Evolutionary conservation across 768 basidiomycete genomes (phyloP), one percentile per base, ranked within the genome.

Genomic region (Russula brevipes): DNA sequence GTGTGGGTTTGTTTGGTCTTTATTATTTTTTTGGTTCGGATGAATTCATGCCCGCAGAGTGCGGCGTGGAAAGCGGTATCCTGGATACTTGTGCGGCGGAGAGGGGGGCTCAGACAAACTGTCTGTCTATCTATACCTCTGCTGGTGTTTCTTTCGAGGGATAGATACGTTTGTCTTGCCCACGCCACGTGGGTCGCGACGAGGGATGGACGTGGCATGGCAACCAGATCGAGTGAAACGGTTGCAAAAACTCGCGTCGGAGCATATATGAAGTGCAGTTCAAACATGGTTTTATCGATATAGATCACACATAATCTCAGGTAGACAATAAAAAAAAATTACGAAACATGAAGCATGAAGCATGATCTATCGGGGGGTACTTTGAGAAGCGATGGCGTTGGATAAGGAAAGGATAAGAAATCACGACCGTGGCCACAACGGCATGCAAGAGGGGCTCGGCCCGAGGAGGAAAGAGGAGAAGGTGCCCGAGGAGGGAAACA

Each of bases 141-240:
- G 24, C 24, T 24, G 24, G 24, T 24, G 24, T 24, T 24, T 24
- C 24, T 24, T 24, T 39, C 38, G 38, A 39, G 38, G 14, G 30
- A 2, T 0, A 52, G 14, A 39, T 24, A 11, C 17, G 54, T 24
- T 24, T 24, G 24, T 24, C 24, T 24, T 24, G 24, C 24, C 24
- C 24, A 24, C 24, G 24, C 24, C 52, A 60, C 53, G 58, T 54
- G 58, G 24, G 63, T 53, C 14, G 44, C 41, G 55, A 62, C 35
- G 33, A 57, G 46, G 24, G 24, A 24, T 24, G 54, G 16, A 46
- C 30, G 31, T 46, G 36, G 63, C 63, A 55, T 64, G 5, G 63
- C 63, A 64, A 64, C 63, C 58, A 5, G 63, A 64, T 64, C 63
- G 58, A 59, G 63, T 44, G 45, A 59, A 55, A 55, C 38, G 46